Percentiles rank a stretch among this genome's conserved stretches.
Conservation (phyloP, 306 rosid genomes). For the Lagenaria siceraria region DNA sequence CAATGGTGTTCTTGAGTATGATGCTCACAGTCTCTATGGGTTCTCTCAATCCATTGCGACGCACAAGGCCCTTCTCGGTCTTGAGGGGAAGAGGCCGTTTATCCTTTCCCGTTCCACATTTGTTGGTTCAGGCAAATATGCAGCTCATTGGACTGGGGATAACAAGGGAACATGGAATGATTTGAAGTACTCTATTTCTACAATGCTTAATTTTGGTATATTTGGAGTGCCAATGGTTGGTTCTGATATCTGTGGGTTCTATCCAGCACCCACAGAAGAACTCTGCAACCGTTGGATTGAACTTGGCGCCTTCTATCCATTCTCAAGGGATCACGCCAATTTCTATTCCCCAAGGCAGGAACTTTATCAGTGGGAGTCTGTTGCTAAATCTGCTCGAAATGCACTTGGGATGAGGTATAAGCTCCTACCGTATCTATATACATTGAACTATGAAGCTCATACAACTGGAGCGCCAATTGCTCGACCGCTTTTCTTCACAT, state of each 20-base stretch:
- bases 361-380: constrained; percentile 93
- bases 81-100: constrained; percentile 79
- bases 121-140: constrained; percentile 82
- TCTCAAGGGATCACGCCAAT: constrained; percentile 93
- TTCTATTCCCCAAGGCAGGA: constrained; percentile 88
- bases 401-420: constrained; percentile 80
- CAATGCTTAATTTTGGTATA: constrained; percentile 84
- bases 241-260: constrained; percentile 89
- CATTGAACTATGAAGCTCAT: constrained; percentile 86
- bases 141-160: constrained; percentile 99
- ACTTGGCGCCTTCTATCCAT: constrained; percentile 93
- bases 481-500: constrained; percentile 87
- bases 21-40: constrained; percentile 93
- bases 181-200: constrained; percentile 72
- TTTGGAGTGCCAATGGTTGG: constrained; percentile 99
- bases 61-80: constrained; percentile 69
- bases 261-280: constrained; percentile 85
- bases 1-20: constrained; percentile 78
- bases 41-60: constrained; percentile 81
- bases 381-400: constrained; percentile 75
- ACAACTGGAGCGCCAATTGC: constrained; percentile 82
- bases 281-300: constrained; percentile 98
- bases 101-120: constrained; percentile 75
- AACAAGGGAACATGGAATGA: constrained; percentile 83
- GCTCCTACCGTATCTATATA: constrained; percentile 84